Base-by-base conservation (phyloP, 176 grass and related monocot genomes). In the Phoenix roebelenii region DNA sequence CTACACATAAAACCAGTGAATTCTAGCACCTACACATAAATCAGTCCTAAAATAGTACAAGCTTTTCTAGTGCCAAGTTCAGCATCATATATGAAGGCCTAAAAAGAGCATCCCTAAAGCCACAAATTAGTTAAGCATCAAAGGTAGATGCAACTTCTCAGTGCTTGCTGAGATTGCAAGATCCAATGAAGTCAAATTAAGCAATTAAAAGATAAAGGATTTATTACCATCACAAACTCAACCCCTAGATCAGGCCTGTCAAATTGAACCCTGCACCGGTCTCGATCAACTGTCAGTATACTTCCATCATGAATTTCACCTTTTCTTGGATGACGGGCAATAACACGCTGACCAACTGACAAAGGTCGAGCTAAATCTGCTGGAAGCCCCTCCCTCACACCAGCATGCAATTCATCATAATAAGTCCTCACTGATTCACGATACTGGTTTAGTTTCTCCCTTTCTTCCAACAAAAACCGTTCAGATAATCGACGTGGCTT, bases 271-370 rank as follows among this genome's bases (percentile, higher is more conserved):
- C 54, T 82, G 72, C 68, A 90, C 59, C 52, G 59, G 69, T 65
- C 76, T 0, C 4, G 60, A 50, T 61, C 59, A 73, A 71, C 74
- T 23, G 55, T 52, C 50, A 90, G 18, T 35, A 90, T 68, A 54
- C 60, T 79, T 67, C 87, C 75, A 74, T 80, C 60, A 71, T 61
- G 75, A 76, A 90, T 62, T 71, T 90, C 87, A 70, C 79, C 60
- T 51, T 68, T 79, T 69, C 69, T 82, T 20, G 72, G 87, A 66
- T 90, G 79, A 54, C 55, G 76, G 57, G 72, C 82, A 76, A 82
- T 74, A 51, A 85, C 75, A 25, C 52, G 51, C 52, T 90, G 79
- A 23, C 79, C 82, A 79, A 90, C 71, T 50, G 76, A 85, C 74
- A 85, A 82, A 35, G 87, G 82, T 5, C 26, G 57, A 73, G 79